Percentiles rank a stretch among this genome's conserved stretches.
phyloP scores from a whole-genome alignment of 495 filamentous ascomycete species.

The Parmelia sp. region DNA sequence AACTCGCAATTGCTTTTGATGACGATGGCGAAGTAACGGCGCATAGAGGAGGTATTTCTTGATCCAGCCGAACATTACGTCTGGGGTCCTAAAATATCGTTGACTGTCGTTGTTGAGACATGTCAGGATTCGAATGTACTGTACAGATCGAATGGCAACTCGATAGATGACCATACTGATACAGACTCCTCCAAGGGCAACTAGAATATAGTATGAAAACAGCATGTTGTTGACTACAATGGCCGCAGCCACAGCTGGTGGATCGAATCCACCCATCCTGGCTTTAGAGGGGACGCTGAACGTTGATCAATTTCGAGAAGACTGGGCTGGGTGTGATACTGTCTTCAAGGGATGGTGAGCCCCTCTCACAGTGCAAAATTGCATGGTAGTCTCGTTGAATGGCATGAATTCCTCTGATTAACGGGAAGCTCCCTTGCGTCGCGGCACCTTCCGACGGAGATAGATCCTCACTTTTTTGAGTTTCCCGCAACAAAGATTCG shows the following conservation, averaged over 20 bases:
- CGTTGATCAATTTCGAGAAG: not conserved
- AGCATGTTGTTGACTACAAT: slow-evolving; percentile 29
- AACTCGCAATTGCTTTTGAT: slow-evolving; percentile 79
- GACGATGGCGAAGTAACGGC: slow-evolving; percentile 70
- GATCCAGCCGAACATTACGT: slow-evolving; percentile 50
- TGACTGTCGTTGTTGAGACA: slow-evolving; percentile 67
- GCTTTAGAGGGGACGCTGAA: not conserved
- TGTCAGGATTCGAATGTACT: slow-evolving; percentile 66
- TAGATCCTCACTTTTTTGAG: not conserved
- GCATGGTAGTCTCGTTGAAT: not conserved
- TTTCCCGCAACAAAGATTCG: not conserved
- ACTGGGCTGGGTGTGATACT: not conserved
- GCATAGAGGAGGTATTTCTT: slow-evolving; percentile 82
- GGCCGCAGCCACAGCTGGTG: slow-evolving; percentile 10
- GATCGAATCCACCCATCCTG: not conserved
- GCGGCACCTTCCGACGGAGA: not conserved
- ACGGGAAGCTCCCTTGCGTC: not conserved
- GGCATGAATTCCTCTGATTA: no score
- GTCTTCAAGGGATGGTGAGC: not conserved
- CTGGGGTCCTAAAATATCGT: slow-evolving; percentile 50
- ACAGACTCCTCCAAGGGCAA: slow-evolving; percentile 47
- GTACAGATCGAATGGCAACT: slow-evolving; percentile 43
- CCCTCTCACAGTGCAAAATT: no score
- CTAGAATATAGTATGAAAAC: slow-evolving; percentile 32
- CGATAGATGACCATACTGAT: slow-evolving; percentile 48